Evolutionary conservation across 2,329 filamentous ascomycete genomes (phyloP), one percentile per base, ranked within the genome.

Genomic region (Penicillium sp.): DNA sequence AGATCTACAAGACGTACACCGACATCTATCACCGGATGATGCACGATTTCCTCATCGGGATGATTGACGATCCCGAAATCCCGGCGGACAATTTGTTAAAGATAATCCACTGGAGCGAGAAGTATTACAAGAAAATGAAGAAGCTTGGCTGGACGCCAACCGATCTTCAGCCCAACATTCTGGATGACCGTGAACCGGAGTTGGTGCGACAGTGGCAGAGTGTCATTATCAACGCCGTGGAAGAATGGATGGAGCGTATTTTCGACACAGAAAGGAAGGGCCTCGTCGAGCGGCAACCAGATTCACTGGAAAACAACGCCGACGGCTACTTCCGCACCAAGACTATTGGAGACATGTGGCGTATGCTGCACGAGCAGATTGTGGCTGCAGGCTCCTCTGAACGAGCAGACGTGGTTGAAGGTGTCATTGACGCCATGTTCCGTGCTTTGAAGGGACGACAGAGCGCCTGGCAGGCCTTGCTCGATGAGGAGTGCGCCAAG

Each of bases 181-280:
- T 99, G 56, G 94, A 97, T 75, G 90, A 92, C 67, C 86, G 93
- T 56, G 92, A 95, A 74, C 83, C 86, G 34, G 94, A 99, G 71
- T 83, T 99, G 14, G 90, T 99, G 50, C 88, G 91, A 48, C 92
- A 96, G 71, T 99, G 97, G 82, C 87, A 93, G 56, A 88, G 91
- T 70, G 88, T 97, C 70, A 97, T 99, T 72, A 94, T 97, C 75
- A 91, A 90, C 70, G 92, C 92, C 57, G 87, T 99, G 55, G 93
- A 97, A 71, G 90, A 97, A 77, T 99, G 94, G 92, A 96, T 97
- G 81, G 91, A 95, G 60, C 87, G 92, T 54, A 97, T 99, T 73
- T 91, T 91, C 66, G 82, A 81, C 8, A 87, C 90, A 40, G 95
- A 99, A 75, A 84, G 83, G 67, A 88, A 87, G 65, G 88, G 91